Evolutionary conservation across 2,329 filamentous ascomycete species (phyloP).

Genomic region (Phaeophleospora eucalypticola): DNA sequence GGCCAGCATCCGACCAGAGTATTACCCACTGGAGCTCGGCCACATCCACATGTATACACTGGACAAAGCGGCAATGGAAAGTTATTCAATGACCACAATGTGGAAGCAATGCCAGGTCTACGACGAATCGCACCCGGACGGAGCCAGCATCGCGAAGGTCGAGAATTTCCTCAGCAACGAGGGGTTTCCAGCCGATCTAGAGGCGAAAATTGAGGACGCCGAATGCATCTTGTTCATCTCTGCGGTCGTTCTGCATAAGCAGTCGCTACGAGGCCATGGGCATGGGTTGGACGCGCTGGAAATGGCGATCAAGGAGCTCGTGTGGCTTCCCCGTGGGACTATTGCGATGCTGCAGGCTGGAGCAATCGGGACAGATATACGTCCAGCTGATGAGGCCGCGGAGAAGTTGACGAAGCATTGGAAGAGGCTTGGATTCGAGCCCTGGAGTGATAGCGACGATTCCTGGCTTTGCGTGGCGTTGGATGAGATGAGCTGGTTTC

Average conservation of each 20-base stretch:
- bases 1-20: neutral
- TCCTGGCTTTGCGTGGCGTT: constrained; percentile 11
- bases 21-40: constrained; percentile 4
- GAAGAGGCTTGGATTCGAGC: constrained; percentile 15
- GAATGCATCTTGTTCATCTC: constrained; percentile 12
- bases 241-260: constrained; percentile 11
- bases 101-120: constrained; percentile 16
- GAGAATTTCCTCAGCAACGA: constrained; percentile 23
- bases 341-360: constrained; percentile 19
- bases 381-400: constrained; percentile 6
- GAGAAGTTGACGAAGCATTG: constrained; percentile 19
- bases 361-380: neutral
- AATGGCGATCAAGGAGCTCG: neutral
- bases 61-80: constrained; percentile 5
- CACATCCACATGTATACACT: constrained; percentile 10
- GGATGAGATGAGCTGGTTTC: neutral
- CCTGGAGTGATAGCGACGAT: constrained; percentile 22
- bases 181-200: constrained; percentile 7
- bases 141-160: constrained; percentile 17
- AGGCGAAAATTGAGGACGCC: constrained; percentile 7
- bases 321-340: constrained; percentile 5
- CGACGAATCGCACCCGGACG: constrained; percentile 10
- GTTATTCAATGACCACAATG: constrained; percentile 4
- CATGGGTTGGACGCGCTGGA: constrained; percentile 12
- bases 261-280: constrained; percentile 5